Evolutionary conservation across 2,329 filamentous ascomycete genomes (phyloP).

Genomic region (Penicillium psychrosexuale): DNA sequence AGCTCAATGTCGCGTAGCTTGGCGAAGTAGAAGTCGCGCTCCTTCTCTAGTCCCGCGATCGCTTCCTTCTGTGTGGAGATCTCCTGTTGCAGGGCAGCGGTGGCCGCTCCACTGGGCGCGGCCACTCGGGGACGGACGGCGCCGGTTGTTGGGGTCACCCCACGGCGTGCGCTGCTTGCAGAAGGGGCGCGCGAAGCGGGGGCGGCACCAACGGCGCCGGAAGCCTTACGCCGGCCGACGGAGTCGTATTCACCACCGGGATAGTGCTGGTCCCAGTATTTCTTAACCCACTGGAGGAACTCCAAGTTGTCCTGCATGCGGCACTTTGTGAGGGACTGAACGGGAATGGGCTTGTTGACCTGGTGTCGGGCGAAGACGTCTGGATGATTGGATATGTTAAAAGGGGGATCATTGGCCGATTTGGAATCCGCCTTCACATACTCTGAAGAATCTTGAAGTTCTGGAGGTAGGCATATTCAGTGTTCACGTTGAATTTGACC

Average conservation of each 20-base stretch:
- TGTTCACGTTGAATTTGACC: slow-evolving; percentile 98
- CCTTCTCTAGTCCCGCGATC: slow-evolving; percentile 88
- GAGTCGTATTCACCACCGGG: slow-evolving; percentile 97
- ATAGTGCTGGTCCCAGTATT: slow-evolving; percentile 97
- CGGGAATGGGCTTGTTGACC: slow-evolving; percentile 85
- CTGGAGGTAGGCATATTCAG: slow-evolving; percentile 94
- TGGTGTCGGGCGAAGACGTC: slow-evolving; percentile 81
- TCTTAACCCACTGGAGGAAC: slow-evolving; percentile 95
- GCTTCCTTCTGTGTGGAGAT: slow-evolving; percentile 90
- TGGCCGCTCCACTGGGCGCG: slow-evolving; percentile 53
- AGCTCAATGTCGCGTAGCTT: slow-evolving; percentile 97
- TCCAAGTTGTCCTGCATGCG: slow-evolving; percentile 99
- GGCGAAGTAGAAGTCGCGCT: slow-evolving; percentile 98
- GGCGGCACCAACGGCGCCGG: slow-evolving; percentile 48
- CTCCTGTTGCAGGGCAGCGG: slow-evolving; percentile 75
- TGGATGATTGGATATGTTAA: slow-evolving; percentile 18
- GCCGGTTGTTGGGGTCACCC: slow-evolving; percentile 61
- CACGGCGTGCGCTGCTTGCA: slow-evolving; percentile 50
- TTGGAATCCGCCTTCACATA: slow-evolving; percentile 46
- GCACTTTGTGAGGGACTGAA: slow-evolving; percentile 88
- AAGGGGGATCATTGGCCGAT: neutral
- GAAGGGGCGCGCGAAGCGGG: slow-evolving; percentile 44
- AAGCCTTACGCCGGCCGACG: slow-evolving; percentile 75
- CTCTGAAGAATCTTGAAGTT: slow-evolving; percentile 98
- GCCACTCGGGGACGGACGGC: slow-evolving; percentile 46